Evolutionary conservation across 306 rosid species (phyloP), one percentile per base, ranked within the genome.

Genomic region (Pyrus communis): DNA sequence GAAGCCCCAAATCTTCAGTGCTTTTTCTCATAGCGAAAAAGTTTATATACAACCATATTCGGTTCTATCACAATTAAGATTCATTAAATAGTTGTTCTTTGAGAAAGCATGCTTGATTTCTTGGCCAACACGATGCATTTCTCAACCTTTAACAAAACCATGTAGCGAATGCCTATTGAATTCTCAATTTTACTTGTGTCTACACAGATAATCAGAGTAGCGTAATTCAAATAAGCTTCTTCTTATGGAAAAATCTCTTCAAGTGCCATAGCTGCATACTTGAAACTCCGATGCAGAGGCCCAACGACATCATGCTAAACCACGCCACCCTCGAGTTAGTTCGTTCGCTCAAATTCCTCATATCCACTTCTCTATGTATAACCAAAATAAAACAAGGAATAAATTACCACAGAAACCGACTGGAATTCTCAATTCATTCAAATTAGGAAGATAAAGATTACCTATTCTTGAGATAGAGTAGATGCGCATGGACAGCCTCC

Each of bases 241-340:
- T 95, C 97, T 92, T 95, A 75, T 82, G 93, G 85, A 95, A 95
- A 85, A 84, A 95, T 70, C 87, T 85, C 91, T 92, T 92, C 91
- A 92, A 78, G 85, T 89, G 84, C 97, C 88, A 92, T 74, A 95
- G 42, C 71, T 95, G 99, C 63, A 95, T 49, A 75, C 76, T 65
- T 28, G 97, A 92, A 85, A 88, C 99, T 45, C 77, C 71, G 58
- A 95, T 88, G 88, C 97, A 95, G 62, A 92, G 57, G 31, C 88
- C 90, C 76, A 95, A 80, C 9, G 99, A 92, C 89, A 90, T 74
- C 67, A 92, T 49, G 82, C 99, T 84, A 71, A 71, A 88, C 97
- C 89, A 84, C 17, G 93, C 97, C 85, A 92, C 97, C 76, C 97
- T 88, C 23, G 81, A 6, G 65, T 92, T 95, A 9, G 99, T 95